Conservation (phyloP, 164 flowering plant genomes). For the Tetrastigma voinierianum region DNA sequence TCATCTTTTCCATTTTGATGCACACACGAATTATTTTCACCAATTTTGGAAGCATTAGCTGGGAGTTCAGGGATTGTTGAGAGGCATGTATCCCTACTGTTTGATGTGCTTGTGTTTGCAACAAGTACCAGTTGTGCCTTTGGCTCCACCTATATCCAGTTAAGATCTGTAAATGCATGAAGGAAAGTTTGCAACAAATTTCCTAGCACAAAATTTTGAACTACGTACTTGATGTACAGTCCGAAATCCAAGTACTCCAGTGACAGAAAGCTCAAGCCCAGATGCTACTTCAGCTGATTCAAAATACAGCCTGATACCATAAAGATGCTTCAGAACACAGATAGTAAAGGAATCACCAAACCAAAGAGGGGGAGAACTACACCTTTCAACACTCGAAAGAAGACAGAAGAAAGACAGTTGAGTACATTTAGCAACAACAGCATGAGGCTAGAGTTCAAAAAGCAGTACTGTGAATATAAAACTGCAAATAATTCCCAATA, state of each 20-base stretch:
- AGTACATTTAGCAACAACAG: neutral
- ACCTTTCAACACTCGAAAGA: neutral
- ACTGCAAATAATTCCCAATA: too few relatives aligned
- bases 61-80: slow-evolving; percentile 12
- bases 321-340: slow-evolving; percentile 6
- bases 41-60: slow-evolving; percentile 16
- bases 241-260: slow-evolving; percentile 83
- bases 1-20: slow-evolving; percentile 32
- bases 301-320: slow-evolving; percentile 44
- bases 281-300: slow-evolving; percentile 60
- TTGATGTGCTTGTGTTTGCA: slow-evolving; percentile 28
- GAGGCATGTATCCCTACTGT: slow-evolving; percentile 13
- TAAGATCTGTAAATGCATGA: slow-evolving; percentile 3
- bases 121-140: slow-evolving; percentile 82
- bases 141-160: slow-evolving; percentile 54
- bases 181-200: neutral
- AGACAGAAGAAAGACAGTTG: neutral
- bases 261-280: slow-evolving; percentile 64
- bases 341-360: neutral
- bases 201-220: neutral
- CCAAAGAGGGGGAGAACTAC: neutral
- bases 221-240: slow-evolving; percentile 74
- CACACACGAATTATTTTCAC: slow-evolving; percentile 15
- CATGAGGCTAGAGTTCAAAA: too few relatives aligned
- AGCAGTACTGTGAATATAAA: too few relatives aligned